Base-by-base conservation (phyloP, 768 basidiomycete genomes). In the Podaxis mareebaensis region DNA sequence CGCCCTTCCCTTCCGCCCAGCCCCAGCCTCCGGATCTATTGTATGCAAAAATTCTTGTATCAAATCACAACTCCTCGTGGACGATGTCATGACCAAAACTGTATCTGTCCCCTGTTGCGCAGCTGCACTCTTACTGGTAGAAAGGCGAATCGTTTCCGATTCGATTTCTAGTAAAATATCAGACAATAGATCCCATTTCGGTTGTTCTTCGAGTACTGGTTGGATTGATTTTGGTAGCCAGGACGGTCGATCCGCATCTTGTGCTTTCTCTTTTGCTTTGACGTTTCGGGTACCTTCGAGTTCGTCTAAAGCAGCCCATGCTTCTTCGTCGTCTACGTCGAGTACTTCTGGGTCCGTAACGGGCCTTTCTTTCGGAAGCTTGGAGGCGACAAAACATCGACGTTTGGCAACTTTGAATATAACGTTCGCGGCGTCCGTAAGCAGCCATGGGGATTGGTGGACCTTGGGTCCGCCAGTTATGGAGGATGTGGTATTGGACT, bases 121-220 rank as follows among this genome's bases (percentile, higher is more conserved):
- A 78, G 58, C 10, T 38, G 67, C 71, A 55, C 71, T 75, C 30
- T 71, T 66, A 36, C 66, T 61, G 8, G 80, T 78, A 65, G 89
- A 85, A 65, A 85, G 83, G 48, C 86, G 79, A 63, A 91, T 78
- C 33, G 92, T 89, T 67, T 95, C 93, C 64, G 87, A 87, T 73
- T 99, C 97, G 2, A 95, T 90, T 76, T 99, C 97, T 56, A 93
- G 82, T 49, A 99, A 73, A 0, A 96, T 83, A n/a, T 94, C 91
- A 0, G 88, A 83, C 12, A 99, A 76, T 7, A 96, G 72, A 61
- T 83, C 83, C 96, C 97, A 99, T 73, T 99, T 99, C 0, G 96
- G 96, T 49, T 92, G 83, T 70, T 99, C 97, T 75, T 99, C 97
- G 24, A 98, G 79, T 0, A 95, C 85, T 0, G 94, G 92, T 51